Evolutionary conservation across 306 rosid genomes (phyloP).

Genomic region (Lagenaria siceraria): DNA sequence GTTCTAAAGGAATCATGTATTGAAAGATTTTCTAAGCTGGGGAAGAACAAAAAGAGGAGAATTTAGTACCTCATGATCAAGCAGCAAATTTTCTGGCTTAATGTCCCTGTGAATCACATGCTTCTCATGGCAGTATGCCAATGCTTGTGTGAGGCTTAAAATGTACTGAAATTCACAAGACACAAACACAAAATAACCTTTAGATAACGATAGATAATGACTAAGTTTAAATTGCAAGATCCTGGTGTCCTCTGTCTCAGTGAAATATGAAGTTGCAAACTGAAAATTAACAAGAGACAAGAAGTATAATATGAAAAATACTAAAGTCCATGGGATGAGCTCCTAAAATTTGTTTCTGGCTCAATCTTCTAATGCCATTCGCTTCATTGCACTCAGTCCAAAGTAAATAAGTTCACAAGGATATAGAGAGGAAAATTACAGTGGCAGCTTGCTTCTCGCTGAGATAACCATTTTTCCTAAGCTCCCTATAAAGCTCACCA

Average conservation of each 20-base stretch:
- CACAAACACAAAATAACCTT: not conserved
- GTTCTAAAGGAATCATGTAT: not conserved
- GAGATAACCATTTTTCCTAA: slow-evolving; percentile 31
- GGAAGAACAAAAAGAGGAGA: not conserved
- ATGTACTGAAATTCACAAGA: slow-evolving; percentile 43
- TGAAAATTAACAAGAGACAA: not conserved
- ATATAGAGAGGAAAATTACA: slow-evolving; percentile 13
- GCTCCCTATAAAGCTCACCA: slow-evolving; percentile 68
- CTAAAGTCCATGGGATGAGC: not conserved
- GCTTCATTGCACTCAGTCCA: not conserved
- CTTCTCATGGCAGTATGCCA: slow-evolving; percentile 87
- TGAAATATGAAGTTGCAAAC: not conserved
- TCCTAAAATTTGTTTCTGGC: not conserved
- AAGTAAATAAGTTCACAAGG: not conserved
- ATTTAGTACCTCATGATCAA: slow-evolving; percentile 64
- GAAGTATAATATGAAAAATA: not conserved
- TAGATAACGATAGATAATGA: not conserved
- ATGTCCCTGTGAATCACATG: slow-evolving; percentile 88
- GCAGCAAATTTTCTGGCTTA: slow-evolving; percentile 82
- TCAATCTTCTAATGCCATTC: not conserved
- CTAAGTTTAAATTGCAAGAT: not conserved
- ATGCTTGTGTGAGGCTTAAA: slow-evolving; percentile 63
- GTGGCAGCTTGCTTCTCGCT: slow-evolving; percentile 67
- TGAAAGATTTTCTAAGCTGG: not conserved
- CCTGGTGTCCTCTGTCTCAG: not conserved